Conservation (phyloP, 1,284 basidiomycete species). For the Stygiomarasmius scandens region DNA sequence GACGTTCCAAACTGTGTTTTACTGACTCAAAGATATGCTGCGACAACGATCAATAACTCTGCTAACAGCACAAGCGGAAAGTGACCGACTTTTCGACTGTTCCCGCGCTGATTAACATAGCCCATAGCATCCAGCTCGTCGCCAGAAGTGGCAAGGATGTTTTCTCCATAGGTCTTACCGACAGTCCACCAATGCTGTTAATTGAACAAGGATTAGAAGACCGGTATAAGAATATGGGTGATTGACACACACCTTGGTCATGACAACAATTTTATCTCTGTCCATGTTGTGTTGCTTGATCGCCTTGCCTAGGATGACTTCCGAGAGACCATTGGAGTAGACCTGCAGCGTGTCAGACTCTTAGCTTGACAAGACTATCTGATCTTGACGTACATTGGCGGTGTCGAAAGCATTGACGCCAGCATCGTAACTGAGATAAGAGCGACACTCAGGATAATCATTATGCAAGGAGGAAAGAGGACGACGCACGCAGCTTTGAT, state of each 20-base stretch:
- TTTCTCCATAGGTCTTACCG: not conserved
- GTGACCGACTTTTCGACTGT: slow-evolving; percentile 48
- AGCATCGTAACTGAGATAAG: slow-evolving; percentile 47
- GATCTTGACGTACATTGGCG: slow-evolving; percentile 48
- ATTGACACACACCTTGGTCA: slow-evolving; percentile 80
- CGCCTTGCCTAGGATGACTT: slow-evolving; percentile 77
- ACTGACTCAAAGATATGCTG: slow-evolving; percentile 77
- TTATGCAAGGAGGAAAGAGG: not conserved
- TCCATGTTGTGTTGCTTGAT: slow-evolving; percentile 74
- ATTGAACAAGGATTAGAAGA: too few species aligned
- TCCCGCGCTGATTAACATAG: slow-evolving; percentile 60
- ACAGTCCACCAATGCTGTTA: slow-evolving; percentile 5
- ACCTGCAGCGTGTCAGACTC: slow-evolving; percentile 40
- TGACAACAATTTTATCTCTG: slow-evolving; percentile 74
- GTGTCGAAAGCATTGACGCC: slow-evolving; percentile 77
- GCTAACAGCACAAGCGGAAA: not conserved
- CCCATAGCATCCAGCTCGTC: slow-evolving; percentile 33
- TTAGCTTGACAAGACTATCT: too few species aligned
- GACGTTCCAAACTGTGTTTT: slow-evolving; percentile 63
- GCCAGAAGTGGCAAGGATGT: not conserved
- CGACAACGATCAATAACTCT: not conserved
- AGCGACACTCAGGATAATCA: slow-evolving; percentile 1
- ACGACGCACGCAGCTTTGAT: slow-evolving; percentile 54
- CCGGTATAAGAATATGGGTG: too few species aligned
- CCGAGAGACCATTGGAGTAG: slow-evolving; percentile 76